phyloP scores from a whole-genome alignment of 345 rosid genomes.

The Gossypium raimondii region DNA sequence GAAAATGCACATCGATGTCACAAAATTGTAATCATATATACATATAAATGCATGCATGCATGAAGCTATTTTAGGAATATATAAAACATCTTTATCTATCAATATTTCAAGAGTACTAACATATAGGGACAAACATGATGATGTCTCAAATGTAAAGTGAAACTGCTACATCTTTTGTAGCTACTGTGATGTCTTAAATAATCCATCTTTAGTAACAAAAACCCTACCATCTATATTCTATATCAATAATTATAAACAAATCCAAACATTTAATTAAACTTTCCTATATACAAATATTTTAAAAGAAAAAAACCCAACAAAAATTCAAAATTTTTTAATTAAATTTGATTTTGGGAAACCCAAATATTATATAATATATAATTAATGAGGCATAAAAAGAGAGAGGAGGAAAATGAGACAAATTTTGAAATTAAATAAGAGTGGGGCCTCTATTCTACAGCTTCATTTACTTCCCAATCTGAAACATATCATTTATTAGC shows the following conservation, averaged over 20 bases:
- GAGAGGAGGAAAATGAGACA: not conserved
- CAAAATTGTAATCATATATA: not conserved
- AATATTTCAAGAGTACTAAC: not conserved
- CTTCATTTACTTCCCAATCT: conserved; percentile 15
- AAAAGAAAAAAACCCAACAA: no score
- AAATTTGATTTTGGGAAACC: no score
- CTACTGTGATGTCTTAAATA: not conserved
- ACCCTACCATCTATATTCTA: not conserved
- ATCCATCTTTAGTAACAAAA: not conserved
- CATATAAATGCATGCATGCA: not conserved
- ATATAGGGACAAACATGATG: not conserved
- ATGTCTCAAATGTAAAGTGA: not conserved
- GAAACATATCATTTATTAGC: conserved; percentile 13
- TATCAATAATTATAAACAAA: no score
- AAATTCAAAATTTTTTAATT: no score
- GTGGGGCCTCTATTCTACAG: conserved; percentile 4
- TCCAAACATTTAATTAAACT: no score
- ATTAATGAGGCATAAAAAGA: not conserved
- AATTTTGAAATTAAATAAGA: conserved; percentile 3
- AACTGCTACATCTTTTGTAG: not conserved
- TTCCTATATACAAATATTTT: no score
- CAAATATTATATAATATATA: no score
- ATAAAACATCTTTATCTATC: not conserved
- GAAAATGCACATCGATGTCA: not conserved
- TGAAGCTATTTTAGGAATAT: not conserved